Conservation (phyloP, 108 stramenopile species). For the Aurantiochytrium sp. region DNA sequence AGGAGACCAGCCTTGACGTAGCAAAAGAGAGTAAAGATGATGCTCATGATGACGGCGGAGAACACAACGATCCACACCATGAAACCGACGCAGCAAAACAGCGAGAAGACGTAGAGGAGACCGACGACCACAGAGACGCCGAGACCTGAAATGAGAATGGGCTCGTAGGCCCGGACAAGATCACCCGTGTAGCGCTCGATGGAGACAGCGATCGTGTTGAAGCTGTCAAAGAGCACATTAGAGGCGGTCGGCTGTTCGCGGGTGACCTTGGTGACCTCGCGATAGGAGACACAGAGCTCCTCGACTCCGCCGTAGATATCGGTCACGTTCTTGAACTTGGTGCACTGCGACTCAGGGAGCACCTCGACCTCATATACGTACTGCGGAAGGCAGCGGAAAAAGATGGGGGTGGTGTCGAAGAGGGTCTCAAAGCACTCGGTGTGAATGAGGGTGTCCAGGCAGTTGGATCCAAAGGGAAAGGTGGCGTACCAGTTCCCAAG, state of each 20-base stretch:
- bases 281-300: not conserved
- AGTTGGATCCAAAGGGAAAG: not conserved
- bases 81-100: not conserved
- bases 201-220: not conserved
- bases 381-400: not conserved
- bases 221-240: not conserved
- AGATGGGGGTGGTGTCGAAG: not conserved
- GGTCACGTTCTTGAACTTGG: not conserved
- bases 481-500: not conserved
- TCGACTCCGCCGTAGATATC: not conserved
- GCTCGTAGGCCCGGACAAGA: not conserved
- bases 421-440: not conserved
- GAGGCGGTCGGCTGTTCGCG: not conserved
- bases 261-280: slow-evolving; percentile 8
- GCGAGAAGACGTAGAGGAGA: not conserved
- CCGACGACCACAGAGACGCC: not conserved
- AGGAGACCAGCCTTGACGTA: slow-evolving; percentile 5
- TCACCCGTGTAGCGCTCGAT: not conserved
- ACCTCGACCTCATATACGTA: not conserved
- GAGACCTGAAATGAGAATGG: not conserved
- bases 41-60: not conserved
- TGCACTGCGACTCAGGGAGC: not conserved
- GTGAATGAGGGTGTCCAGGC: not conserved
- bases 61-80: slow-evolving; percentile 4
- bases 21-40: not conserved